Evolutionary conservation across 2,329 filamentous ascomycete genomes (phyloP).

Genomic region (Apiospora koreana): DNA sequence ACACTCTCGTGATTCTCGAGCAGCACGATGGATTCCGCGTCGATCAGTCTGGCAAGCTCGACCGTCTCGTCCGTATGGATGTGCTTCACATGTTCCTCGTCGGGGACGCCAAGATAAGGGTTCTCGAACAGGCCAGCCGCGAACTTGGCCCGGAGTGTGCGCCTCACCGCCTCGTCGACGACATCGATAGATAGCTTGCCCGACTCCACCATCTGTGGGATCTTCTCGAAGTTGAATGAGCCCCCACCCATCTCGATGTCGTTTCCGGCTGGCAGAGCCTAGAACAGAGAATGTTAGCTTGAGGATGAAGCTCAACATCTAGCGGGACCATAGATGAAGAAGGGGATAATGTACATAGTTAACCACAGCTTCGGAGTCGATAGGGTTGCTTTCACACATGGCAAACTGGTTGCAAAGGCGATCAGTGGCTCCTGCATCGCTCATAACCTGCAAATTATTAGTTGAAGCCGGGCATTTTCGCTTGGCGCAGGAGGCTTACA

Average conservation of each 20-base stretch:
- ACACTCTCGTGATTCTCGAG: slow-evolving; percentile 58
- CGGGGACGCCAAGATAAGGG: slow-evolving; percentile 61
- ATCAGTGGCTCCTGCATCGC: slow-evolving; percentile 71
- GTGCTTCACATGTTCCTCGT: slow-evolving; percentile 54
- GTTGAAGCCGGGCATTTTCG: neutral
- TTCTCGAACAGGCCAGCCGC: slow-evolving; percentile 70
- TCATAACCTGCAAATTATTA: slow-evolving; percentile 42
- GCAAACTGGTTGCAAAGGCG: slow-evolving; percentile 65
- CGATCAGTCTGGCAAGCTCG: slow-evolving; percentile 61
- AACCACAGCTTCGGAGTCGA: slow-evolving; percentile 67
- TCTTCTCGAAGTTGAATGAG: slow-evolving; percentile 68
- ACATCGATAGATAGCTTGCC: slow-evolving; percentile 59
- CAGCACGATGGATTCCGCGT: slow-evolving; percentile 63
- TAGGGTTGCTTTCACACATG: slow-evolving; percentile 59
- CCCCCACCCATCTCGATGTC: slow-evolving; percentile 79
- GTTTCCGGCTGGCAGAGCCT: slow-evolving; percentile 66
- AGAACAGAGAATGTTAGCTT: neutral
- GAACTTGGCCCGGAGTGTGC: slow-evolving; percentile 69
- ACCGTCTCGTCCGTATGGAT: slow-evolving; percentile 64
- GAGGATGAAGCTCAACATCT: neutral
- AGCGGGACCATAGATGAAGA: neutral
- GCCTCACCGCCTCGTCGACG: slow-evolving; percentile 67
- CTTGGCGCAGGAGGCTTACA: slow-evolving; percentile 39
- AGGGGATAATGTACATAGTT: slow-evolving; percentile 45
- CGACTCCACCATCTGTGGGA: slow-evolving; percentile 63